Base-by-base conservation (phyloP, 768 basidiomycete species). In the Termitomyces sp. region DNA sequence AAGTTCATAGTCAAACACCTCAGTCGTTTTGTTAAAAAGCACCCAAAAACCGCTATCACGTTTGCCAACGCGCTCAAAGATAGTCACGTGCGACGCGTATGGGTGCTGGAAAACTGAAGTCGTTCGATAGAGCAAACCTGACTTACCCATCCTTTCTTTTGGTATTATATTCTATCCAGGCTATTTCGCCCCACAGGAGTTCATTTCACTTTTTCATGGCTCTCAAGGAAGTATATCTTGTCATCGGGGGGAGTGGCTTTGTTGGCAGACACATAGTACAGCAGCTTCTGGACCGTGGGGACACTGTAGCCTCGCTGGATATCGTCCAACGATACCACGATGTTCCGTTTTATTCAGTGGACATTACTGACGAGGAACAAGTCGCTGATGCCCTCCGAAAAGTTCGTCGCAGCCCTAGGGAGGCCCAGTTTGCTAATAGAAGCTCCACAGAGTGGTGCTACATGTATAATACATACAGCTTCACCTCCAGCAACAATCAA, bases 391-490 rank as follows among this genome's bases (percentile, higher is more conserved):
- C 92, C 7, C 72, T 98, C 56, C 76, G 76, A 67, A 89, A 88
- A 78, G 90, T 90, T 52, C 46, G 81, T 71, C 24, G 32, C n/a
- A 35, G 48, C 52, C 13, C 24, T 44, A 51, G 22, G 1, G 10
- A 48, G n/a, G 40, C 14, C 46, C 53, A 48, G 22, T 46, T 22
- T 22, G 6, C 56, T 62, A 56, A 62, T 53, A 41, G 40, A 41
- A 48, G 32, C 54, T 55, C 56, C 9, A 50, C 50, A 93, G 89
- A 88, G 87, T 60, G 85, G 86, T 40, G 81, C 93, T 28, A 94
- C 92, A 0, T 92, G 90, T 65, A 90, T 98, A 61, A 92, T 99
- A 60, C 97, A 99, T 71, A 98, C 95, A 10, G 97, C 95, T 18
- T 95, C 94, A 7, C 83, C 83, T 5, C 88, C 85, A 62, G 90